A percentile compares a stretch with the other conserved stretches of the same genome.
These are phyloP conservation scores for Saccharomycopsis capsularis DNA, from an alignment of 805 yeast genomes.

Conservation along the genomic window DNA sequence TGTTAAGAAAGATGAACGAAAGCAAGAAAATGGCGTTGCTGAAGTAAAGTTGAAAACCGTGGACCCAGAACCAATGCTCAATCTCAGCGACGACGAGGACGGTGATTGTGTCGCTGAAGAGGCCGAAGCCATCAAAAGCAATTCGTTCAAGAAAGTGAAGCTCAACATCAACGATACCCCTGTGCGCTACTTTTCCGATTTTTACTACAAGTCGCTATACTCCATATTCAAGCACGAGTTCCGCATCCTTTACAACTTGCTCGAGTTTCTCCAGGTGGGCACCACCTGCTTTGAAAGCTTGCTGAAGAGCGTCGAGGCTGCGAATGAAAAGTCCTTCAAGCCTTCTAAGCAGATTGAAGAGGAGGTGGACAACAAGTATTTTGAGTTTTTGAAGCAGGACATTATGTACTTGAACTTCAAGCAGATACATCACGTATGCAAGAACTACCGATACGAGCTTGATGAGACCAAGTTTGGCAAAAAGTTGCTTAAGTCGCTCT, in stretches of 20 bases:
- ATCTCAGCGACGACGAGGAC: background rate
- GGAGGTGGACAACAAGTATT: constrained; percentile 24
- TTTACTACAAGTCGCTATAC: constrained; percentile 16
- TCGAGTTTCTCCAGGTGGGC: constrained; percentile 21
- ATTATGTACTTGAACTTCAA: constrained; percentile 57
- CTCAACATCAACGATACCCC: constrained; percentile 7
- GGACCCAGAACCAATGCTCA: background rate
- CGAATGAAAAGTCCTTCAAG: background rate
- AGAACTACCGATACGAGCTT: constrained; percentile 78
- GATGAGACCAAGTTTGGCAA: constrained; percentile 64
- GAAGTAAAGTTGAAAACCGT: background rate
- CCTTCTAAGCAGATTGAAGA: constrained; percentile 5
- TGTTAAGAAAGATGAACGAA: background rate
- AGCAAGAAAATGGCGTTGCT: background rate
- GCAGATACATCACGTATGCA: constrained; percentile 64
- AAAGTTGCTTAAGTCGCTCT: constrained; percentile 34
- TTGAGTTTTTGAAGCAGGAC: constrained; percentile 35
- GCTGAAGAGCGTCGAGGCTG: background rate
- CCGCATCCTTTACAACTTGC: constrained; percentile 15
- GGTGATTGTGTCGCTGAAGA: background rate
- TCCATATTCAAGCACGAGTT: constrained; percentile 16
- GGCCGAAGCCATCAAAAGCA: background rate
- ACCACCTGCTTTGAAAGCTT: constrained; percentile 11
- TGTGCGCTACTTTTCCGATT: constrained; percentile 9
- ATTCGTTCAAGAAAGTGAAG: background rate